These are phyloP conservation scores for Thalassiosira allenii DNA, from an alignment of 352 stramenopile genomes.

Conservation along the genomic window DNA sequence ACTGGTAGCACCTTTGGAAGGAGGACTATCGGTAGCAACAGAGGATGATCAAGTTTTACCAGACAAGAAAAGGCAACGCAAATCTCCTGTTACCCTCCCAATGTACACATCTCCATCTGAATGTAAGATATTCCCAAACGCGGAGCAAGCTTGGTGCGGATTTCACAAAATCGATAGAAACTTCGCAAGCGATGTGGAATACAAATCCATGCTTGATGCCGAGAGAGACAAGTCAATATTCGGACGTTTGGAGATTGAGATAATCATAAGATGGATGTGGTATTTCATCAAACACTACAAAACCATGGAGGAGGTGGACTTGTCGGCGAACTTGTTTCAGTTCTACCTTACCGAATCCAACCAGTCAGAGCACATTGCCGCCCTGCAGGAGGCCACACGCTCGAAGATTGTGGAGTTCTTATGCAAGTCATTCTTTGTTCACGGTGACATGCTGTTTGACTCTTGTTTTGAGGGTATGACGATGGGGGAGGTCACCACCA, in stretches of 20 bases:
- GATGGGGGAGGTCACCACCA: slow-evolving; percentile 1
- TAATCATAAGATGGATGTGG: slow-evolving; percentile 1
- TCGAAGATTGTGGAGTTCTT: background rate
- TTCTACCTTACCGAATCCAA: slow-evolving; percentile 1
- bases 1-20: no score
- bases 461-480: slow-evolving; percentile 3
- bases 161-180: slow-evolving; percentile 13
- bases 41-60: no score
- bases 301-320: background rate
- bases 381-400: background rate
- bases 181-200: background rate
- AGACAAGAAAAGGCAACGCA: no score
- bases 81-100: no score
- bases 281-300: slow-evolving; percentile 25
- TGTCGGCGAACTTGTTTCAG: background rate
- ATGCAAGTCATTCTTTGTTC: background rate
- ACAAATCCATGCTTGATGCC: background rate
- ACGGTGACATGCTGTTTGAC: background rate
- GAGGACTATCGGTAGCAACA: no score
- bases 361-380: background rate
- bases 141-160: background rate
- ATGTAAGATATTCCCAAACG: background rate
- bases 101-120: no score
- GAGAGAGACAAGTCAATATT: background rate
- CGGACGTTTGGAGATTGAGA: background rate